Evolutionary conservation across 2,329 filamentous ascomycete species (phyloP), one percentile per base, ranked within the genome.

Genomic region (Stachybotrys chlorohalonatus): DNA sequence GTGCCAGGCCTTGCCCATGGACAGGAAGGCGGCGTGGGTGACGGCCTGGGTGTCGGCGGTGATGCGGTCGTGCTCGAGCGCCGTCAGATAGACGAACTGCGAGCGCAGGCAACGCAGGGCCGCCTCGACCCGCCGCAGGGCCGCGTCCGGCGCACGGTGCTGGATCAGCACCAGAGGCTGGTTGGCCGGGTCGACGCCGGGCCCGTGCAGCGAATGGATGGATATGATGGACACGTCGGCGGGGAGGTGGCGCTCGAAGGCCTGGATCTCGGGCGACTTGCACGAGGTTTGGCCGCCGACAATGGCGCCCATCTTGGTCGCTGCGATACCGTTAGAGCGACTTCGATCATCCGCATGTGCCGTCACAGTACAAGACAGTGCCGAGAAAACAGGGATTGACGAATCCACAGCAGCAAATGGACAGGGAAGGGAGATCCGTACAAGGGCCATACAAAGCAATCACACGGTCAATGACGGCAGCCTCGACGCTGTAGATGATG

Each of bases 401-500:
- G 48, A 31, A 17, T 47, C 11, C 46, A 17, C 15, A 16, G 16
- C 11, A 31, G 24, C 31, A 45, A 47, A 39, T 48, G 47, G 31
- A 56, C 16, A 53, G 59, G 61, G 48, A 52, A 39, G 53, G 36
- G 36, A 13, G 51, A 55, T 49, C 63, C 67, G 59, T 90, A 96
- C 91, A 96, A 64, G 93, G 93, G 60, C 92, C 94, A 71, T 90
- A 99, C 65, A 87, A 79, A 59, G 86, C 87, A 65, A 96, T 94
- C 64, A 96, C 89, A 62, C 81, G 82, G 68, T 90, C 88, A 71
- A 99, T 95, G 61, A 86, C 83, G 64, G 91, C 90, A 58, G 94
- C 94, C 74, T 97, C 93, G 72, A 99, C 94, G 73, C 89, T 95
- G 81, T 99, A 99, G 69, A 99, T 91, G 75, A 96, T 96, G 73